Evolutionary conservation across 345 rosid genomes (phyloP).

Genomic region (Rhizophora apiculata): DNA sequence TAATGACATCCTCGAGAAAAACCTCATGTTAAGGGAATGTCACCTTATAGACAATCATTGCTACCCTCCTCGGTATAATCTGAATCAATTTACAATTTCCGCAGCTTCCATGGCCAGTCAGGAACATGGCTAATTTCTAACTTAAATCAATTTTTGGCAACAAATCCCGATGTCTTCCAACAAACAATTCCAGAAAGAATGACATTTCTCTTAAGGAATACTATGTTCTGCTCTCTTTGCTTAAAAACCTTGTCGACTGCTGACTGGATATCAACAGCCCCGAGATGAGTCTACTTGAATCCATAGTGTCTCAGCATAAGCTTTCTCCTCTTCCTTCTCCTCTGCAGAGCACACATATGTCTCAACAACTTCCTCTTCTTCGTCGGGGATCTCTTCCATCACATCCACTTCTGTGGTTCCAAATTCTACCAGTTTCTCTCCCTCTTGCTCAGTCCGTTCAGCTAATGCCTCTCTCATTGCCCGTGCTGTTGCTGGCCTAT

Average conservation of each 20-base stretch:
- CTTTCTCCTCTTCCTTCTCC: constrained; percentile 78
- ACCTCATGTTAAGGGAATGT: neutral
- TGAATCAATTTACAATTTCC: neutral
- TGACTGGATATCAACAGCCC: constrained; percentile 33
- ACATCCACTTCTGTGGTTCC: constrained; percentile 35
- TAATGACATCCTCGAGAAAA: neutral
- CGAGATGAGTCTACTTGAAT: constrained; percentile 61
- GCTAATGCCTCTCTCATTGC: constrained; percentile 68
- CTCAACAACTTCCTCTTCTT: constrained; percentile 50
- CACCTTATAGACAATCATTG: neutral
- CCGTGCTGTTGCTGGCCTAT: constrained; percentile 71
- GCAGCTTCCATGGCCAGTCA: neutral
- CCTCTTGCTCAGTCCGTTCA: constrained; percentile 36
- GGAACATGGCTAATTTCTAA: neutral
- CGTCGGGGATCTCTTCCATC: constrained; percentile 49
- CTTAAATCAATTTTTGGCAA: neutral
- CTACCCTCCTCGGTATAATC: neutral
- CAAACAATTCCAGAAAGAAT: neutral
- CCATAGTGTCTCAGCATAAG: constrained; percentile 70
- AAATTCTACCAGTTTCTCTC: constrained; percentile 33
- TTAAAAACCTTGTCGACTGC: constrained; percentile 6
- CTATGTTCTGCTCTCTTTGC: neutral
- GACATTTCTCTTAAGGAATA: neutral
- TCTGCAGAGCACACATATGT: constrained; percentile 33
- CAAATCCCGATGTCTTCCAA: neutral